Evolutionary conservation across 2,329 filamentous ascomycete species (phyloP), one percentile per base, ranked within the genome.

Genomic region (Aschersonia sp.): DNA sequence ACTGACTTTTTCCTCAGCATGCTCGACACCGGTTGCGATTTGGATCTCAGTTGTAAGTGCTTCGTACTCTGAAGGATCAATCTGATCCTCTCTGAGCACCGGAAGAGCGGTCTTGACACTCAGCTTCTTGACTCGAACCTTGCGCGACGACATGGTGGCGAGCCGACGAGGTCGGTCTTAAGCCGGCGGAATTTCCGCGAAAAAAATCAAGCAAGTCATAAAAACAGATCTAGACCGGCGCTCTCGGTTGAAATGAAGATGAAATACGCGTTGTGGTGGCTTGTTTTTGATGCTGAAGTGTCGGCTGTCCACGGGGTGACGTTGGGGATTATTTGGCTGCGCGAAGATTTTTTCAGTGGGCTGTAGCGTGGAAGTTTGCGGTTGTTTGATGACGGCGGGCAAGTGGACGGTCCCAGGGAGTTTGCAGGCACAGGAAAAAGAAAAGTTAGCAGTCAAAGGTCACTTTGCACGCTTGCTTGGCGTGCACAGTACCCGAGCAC

Each of bases 21-120:
- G 89, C 68, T 98, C 92, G 58, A 98, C 92, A 67, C 92, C 92
- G 55, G 89, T 95, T 63, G 92, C 88, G 63, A 95, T 87, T 83
- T 87, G 69, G 74, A 80, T 72, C 78, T 86, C 76, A 63, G 84
- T 83, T 57, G 84, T 84, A 63, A 90, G 81, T 59, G 85, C 79
- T 68, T 94, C 87, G 66, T 95, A 94, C 67, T 88, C 79, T 60
- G 74, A 77, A 61, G 83, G 75, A 62, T 95, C 88, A 68, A 97
- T 84, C 63, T 97, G 86, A 66, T 87, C 77, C 70, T 97, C 90
- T 65, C 84, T 80, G 61, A 95, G 77, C 58, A 98, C 83, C 51
- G 83, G 82, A 62, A 95, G 81, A 58, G 81, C 81, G 64, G 88
- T 87, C 73, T 94, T 94, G 61, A 85, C 80, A 68, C 84, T 92